Conservation (phyloP, 2,329 filamentous ascomycete genomes). For the Epichloe baconii region DNA sequence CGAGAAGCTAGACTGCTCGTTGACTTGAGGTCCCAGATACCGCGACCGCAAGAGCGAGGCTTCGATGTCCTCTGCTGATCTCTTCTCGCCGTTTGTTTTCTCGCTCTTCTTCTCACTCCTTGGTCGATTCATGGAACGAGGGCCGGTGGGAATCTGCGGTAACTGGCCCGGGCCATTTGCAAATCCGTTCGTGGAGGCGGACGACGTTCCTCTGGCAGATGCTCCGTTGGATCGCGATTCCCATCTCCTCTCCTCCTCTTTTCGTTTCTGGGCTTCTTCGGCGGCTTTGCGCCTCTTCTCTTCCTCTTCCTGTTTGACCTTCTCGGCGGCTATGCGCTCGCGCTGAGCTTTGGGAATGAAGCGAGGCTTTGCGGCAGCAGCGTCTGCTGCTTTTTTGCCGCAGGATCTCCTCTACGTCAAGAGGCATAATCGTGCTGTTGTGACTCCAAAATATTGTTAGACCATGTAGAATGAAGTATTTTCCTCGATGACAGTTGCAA, state of each 20-base stretch:
- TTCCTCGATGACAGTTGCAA: too few species aligned
- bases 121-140: constrained; percentile 47
- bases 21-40: constrained; percentile 86
- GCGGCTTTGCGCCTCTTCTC: constrained; percentile 36
- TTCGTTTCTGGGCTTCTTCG: constrained; percentile 55
- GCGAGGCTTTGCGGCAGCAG: constrained; percentile 74
- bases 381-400: constrained; percentile 75
- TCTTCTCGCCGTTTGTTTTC: constrained; percentile 23
- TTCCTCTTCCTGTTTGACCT: constrained; percentile 56
- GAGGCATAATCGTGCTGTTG: constrained; percentile 19
- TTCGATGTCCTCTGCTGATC: constrained; percentile 50
- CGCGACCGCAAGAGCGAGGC: constrained; percentile 61
- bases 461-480: not conserved
- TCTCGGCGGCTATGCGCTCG: constrained; percentile 67
- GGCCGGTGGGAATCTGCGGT: constrained; percentile 51
- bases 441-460: too few species aligned
- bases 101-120: constrained; percentile 25
- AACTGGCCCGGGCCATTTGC: constrained; percentile 10
- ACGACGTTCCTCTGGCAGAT: constrained; percentile 4
- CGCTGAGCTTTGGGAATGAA: constrained; percentile 76
- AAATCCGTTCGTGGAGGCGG: constrained; percentile 12
- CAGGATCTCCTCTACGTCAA: constrained; percentile 77
- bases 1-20: constrained; percentile 72
- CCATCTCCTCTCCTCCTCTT: constrained; percentile 44
- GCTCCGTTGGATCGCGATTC: constrained; percentile 14